Percentiles rank a stretch among this genome's conserved stretches.
phyloP scores from a whole-genome alignment of 257 asterid genomes.

The Plantago elongata region DNA sequence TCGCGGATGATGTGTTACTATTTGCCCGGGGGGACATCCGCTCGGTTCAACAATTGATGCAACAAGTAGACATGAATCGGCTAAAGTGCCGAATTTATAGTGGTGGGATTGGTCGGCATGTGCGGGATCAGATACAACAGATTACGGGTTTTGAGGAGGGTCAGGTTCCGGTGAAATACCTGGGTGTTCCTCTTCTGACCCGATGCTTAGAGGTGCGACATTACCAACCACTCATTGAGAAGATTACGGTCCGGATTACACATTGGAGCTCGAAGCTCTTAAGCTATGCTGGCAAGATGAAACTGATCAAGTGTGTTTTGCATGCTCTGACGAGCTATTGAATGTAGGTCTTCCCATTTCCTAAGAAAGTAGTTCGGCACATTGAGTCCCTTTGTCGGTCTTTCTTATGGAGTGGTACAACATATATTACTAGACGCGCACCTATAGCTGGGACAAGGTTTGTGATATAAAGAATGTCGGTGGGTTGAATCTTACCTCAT shows the following conservation, averaged over 20 bases:
- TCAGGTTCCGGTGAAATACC: background rate
- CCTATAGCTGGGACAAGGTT: background rate
- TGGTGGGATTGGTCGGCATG: too few relatives aligned
- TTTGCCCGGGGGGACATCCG: too few relatives aligned
- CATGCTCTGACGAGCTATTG: background rate
- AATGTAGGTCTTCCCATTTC: background rate
- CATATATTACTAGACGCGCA: background rate
- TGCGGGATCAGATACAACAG: too few relatives aligned
- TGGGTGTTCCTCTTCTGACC: background rate
- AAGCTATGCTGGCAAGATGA: background rate
- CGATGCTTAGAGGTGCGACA: background rate
- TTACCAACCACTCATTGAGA: background rate
- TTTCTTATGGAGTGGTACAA: background rate
- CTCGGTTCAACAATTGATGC: too few relatives aligned
- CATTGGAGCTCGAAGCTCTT: background rate
- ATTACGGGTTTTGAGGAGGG: too few relatives aligned
- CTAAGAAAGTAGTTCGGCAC: background rate
- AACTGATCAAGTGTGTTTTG: background rate
- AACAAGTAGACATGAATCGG: too few relatives aligned
- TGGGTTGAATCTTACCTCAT: background rate
- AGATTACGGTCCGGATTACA: background rate
- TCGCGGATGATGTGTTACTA: too few relatives aligned
- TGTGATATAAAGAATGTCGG: background rate
- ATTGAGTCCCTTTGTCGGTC: background rate
- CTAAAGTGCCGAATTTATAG: too few relatives aligned